phyloP scores from a whole-genome alignment of 2,329 filamentous ascomycete species.

The Claviceps lovelessii region DNA sequence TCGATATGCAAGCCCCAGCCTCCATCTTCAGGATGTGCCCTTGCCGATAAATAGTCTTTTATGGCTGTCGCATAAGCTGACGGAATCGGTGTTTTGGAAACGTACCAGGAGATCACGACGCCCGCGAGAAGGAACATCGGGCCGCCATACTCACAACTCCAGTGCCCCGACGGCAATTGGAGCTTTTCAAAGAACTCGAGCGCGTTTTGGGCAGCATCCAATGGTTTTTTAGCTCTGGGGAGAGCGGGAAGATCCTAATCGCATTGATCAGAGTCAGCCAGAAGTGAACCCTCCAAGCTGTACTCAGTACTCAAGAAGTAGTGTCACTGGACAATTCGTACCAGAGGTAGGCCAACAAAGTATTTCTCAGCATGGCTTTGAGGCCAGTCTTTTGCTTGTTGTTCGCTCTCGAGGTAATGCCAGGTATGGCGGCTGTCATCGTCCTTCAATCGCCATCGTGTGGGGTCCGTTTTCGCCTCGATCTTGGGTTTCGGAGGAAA shows the following conservation, averaged over 20 bases:
- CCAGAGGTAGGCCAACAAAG: slow-evolving; percentile 64
- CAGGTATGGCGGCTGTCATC: slow-evolving; percentile 80
- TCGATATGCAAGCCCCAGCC: slow-evolving; percentile 97
- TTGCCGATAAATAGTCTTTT: slow-evolving; percentile 77
- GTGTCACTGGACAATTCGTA: slow-evolving; percentile 24
- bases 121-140: slow-evolving; percentile 92
- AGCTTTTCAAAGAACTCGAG: slow-evolving; percentile 79
- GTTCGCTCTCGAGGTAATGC: slow-evolving; percentile 71
- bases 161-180: slow-evolving; percentile 79
- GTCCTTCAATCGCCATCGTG: slow-evolving; percentile 71
- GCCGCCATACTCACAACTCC: slow-evolving; percentile 95
- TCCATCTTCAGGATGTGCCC: slow-evolving; percentile 76
- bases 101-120: slow-evolving; percentile 73
- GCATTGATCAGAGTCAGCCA: background rate
- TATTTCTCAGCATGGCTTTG: slow-evolving; percentile 84
- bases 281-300: background rate
- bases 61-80: slow-evolving; percentile 73
- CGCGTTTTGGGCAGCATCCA: slow-evolving; percentile 69
- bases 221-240: slow-evolving; percentile 52
- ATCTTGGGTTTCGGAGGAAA: slow-evolving; percentile 34
- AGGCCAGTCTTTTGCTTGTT: slow-evolving; percentile 63
- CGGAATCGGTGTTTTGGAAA: slow-evolving; percentile 75
- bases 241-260: slow-evolving; percentile 59
- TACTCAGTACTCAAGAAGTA: background rate
- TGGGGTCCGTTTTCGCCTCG: slow-evolving; percentile 55